These are phyloP conservation scores for Lippia alba DNA, from an alignment of 305 asterid genomes.

Conservation along the genomic window DNA sequence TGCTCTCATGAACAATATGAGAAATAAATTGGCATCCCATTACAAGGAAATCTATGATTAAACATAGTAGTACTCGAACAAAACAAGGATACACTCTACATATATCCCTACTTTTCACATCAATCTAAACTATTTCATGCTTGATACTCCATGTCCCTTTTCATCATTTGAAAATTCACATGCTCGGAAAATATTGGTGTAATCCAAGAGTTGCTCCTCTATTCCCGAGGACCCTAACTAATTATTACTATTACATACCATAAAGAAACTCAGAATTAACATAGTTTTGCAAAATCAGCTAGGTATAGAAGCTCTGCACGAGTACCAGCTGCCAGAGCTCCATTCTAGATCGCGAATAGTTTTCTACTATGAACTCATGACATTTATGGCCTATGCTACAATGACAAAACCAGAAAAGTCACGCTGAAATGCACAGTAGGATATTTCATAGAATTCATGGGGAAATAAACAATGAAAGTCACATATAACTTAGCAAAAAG, in stretches of 20 bases:
- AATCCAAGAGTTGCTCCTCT: constrained; percentile 13
- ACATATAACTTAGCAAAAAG: background rate
- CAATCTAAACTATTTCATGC: constrained; percentile 4
- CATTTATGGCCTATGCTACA: constrained; percentile 1
- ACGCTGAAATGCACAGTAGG: background rate
- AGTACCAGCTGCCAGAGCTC: constrained; percentile 17
- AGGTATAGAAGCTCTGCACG: background rate
- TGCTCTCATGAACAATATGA: constrained; percentile 36
- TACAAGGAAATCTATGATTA: constrained; percentile 2
- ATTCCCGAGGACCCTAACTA: background rate
- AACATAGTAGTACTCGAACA: background rate
- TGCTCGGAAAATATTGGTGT: background rate
- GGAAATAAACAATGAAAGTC: background rate
- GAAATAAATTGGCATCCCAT: constrained; percentile 6
- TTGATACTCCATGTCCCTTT: background rate
- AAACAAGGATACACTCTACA: background rate
- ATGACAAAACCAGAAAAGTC: background rate
- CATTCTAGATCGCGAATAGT: constrained; percentile 8
- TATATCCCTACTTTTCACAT: background rate
- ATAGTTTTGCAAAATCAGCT: background rate
- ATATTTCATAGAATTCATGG: background rate
- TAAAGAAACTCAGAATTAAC: background rate
- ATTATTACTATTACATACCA: background rate
- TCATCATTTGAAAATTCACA: background rate
- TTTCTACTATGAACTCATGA: background rate